Base-by-base conservation (phyloP, 2,329 filamentous ascomycete species). In the Cordyceps cicadae region DNA sequence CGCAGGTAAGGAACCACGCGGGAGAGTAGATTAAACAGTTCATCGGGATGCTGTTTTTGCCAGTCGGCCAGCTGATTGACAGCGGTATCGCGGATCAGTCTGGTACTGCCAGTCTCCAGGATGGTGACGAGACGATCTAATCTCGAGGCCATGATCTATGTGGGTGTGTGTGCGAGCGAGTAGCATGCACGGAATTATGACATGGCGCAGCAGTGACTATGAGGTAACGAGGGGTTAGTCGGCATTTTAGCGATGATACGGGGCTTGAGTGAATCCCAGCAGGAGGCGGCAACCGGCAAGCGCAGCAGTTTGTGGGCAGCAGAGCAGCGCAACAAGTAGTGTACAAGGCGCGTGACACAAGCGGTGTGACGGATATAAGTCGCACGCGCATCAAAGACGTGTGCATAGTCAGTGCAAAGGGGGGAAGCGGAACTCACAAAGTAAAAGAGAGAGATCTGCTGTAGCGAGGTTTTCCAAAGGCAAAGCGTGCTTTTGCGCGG, bases 21-120 rank as follows among this genome's bases (percentile, higher is more conserved):
- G 34, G 91, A 93, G 14, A 99, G 82, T 7, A 99, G 82, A 71
- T 97, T 97, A 76, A 97, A 97, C 1, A 99, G 80, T 74, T 99
- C 95, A 76, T 99, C 93, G 0, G 94, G 94, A 69, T 97, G 94
- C 73, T 94, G 90, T 72, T 97, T 97, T 76, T 99, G 95, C 74
- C 96, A 94, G 76, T 99, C 94, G 64, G 92, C 94, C 64, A 99
- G 83, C 76, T 99, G 94, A 71, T 95, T 92, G 64, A 96, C 94
- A 64, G 94, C 95, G 64, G 94, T 99, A 71, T 97, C 96, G 67
- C 95, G 88, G 71, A 99, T 97, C 66, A 99, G 81, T 71, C 89
- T 88, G 63, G 94, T 99, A 77, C 93, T 97, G 68, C 94, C 94
- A 62, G 94, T 97, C 81, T 99, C 94, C 68, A 99, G 87, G 72